Evolutionary conservation across 495 filamentous ascomycete genomes (phyloP), one percentile per base, ranked within the genome.

Genomic region (Talaromyces trachyspermus): DNA sequence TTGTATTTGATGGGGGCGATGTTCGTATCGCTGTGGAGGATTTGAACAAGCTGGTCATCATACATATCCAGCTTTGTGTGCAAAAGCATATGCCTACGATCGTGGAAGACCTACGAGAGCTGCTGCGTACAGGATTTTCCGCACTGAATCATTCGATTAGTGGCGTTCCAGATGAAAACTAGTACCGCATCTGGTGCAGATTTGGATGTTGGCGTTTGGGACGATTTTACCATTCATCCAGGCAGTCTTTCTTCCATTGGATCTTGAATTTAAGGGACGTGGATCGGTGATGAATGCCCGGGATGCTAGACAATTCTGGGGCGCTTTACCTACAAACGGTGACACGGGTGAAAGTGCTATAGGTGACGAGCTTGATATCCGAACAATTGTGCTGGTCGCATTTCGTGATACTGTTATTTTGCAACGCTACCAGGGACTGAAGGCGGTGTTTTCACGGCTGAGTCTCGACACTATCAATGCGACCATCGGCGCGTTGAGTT

Each of bases 1-100:
- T 87, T 38, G 82, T 96, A 11, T 99, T 99, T 56, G 87, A 95
- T 53, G 90, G 87, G 8, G 94, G 96, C 54, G 86, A 95, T 51
- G 73, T 95, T 4, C 77, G 88, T 11, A 75, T 90, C 36, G 89
- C 91, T 0, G 85, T 99, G 14, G 94, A 99, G 60, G 94, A 97
- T 56, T 78, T 97, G 50, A 99, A 99, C 59, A 80, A 83, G 35
- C 76, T 96, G 9, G 90, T 96, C 1, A 67, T 74, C n/a, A 73
- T 84, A 51, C 85, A 92, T 50, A 77, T 95, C 29, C 85, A 88
- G 54, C 81, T 83, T 26, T 89, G 86, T 54, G 76, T 90, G 24
- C 75, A 83, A 26, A 80, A 79, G 22, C 76, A 80, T 15, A 71
- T 72, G 1, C 84, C 88, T 1, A 74, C 75, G 14, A 69, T 79